These are phyloP conservation scores for Penicillium goetzii DNA, from an alignment of 495 filamentous ascomycete genomes.

Conservation along the genomic window DNA sequence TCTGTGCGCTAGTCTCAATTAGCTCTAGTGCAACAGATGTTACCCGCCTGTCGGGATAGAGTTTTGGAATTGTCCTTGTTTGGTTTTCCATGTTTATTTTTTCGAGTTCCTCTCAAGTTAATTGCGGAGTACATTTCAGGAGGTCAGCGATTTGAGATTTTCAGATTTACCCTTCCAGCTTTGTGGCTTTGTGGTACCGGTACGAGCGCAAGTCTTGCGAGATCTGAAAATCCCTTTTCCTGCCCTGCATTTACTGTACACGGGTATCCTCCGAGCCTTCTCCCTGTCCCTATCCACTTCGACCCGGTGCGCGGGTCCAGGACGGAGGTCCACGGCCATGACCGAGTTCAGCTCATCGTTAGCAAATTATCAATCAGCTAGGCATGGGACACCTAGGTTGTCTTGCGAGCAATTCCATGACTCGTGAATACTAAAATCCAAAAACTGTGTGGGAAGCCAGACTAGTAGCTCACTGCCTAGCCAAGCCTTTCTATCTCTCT, in stretches of 20 bases:
- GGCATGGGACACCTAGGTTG: background rate
- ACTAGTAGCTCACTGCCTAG: background rate
- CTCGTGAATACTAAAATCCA: background rate
- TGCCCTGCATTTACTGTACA: background rate
- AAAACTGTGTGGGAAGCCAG: background rate
- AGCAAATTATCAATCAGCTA: background rate
- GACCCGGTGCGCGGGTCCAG: background rate
- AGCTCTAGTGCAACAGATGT: conserved; percentile 15
- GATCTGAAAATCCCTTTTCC: background rate
- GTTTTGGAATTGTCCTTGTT: background rate
- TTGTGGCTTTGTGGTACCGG: no score
- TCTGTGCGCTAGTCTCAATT: background rate
- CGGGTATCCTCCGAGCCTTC: conserved; percentile 1
- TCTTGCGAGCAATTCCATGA: background rate
- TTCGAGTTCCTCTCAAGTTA: background rate
- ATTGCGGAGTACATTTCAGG: background rate
- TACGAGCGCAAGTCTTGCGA: background rate
- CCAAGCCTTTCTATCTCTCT: background rate
- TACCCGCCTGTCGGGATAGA: conserved; percentile 13
- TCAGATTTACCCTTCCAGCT: background rate
- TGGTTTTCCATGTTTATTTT: background rate
- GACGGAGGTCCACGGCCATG: background rate
- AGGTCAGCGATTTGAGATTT: background rate
- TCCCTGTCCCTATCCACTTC: background rate
- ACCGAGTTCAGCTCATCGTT: conserved; percentile 1